Conservation (phyloP, 1,284 basidiomycete species). For the Retiboletus fuscus region DNA sequence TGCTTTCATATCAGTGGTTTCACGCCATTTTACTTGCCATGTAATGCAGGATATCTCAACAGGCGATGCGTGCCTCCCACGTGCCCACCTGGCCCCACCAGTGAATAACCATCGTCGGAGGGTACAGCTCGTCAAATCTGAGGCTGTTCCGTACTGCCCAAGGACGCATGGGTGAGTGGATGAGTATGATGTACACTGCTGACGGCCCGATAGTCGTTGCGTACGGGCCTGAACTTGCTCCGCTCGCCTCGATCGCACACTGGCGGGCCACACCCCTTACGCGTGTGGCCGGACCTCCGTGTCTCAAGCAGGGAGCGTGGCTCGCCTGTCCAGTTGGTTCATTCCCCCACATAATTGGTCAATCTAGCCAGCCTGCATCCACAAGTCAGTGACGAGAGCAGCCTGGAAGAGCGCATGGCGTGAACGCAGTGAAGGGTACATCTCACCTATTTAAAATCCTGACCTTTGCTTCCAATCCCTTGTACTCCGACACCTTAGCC, state of each 20-base stretch:
- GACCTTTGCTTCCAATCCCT: conserved; percentile 55
- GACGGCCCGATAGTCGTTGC: conserved; percentile 25
- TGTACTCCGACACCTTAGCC: conserved; percentile 59
- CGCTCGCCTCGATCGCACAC: conserved; percentile 32
- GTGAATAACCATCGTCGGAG: conserved; percentile 2
- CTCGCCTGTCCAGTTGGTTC: conserved; percentile 39
- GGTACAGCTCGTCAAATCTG: conserved; percentile 18
- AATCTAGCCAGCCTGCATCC: conserved; percentile 47
- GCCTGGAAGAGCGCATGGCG: conserved; percentile 40
- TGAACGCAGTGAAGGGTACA: conserved; percentile 48
- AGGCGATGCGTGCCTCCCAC: conserved; percentile 49
- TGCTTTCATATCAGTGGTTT: conserved; percentile 50
- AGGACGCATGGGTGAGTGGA: conserved; percentile 30
- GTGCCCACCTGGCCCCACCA: conserved; percentile 39
- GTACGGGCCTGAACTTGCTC: conserved; percentile 18
- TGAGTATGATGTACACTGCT: conserved; percentile 28
- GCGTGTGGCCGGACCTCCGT: conserved; percentile 45
- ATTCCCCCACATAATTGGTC: conserved; percentile 44
- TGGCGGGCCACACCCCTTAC: conserved; percentile 39
- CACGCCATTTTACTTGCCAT: conserved; percentile 40
- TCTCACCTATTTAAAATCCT: conserved; percentile 41
- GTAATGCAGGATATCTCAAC: conserved; percentile 37
- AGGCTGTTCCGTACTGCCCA: conserved; percentile 29
- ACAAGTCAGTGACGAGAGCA: conserved; percentile 45
- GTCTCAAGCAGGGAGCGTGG: conserved; percentile 42